Evolutionary conservation across 495 filamentous ascomycete genomes (phyloP).

Genomic region (Penicillium lagena): DNA sequence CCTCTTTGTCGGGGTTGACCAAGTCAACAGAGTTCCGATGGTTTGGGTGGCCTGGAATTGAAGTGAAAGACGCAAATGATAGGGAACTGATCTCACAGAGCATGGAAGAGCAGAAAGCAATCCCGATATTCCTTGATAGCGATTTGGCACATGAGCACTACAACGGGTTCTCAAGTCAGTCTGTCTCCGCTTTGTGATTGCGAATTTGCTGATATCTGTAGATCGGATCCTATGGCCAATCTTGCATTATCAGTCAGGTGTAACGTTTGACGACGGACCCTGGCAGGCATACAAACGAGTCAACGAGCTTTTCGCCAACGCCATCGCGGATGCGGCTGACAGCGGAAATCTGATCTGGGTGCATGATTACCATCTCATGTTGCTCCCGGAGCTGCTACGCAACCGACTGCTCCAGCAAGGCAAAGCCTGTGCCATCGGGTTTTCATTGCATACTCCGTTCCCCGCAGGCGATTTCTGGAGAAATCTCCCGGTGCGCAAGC

Average conservation of each 20-base stretch:
- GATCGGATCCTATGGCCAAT: conserved; percentile 87
- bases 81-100: conserved; percentile 47
- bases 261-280: conserved; percentile 77
- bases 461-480: conserved; percentile 85
- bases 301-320: conserved; percentile 70
- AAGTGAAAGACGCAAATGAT: conserved; percentile 57
- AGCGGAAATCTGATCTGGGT: conserved; percentile 86
- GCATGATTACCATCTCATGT: conserved; percentile 87
- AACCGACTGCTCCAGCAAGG: conserved; percentile 58
- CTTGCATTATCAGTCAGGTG: conserved; percentile 86
- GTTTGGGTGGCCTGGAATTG: conserved; percentile 86
- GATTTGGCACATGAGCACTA: conserved; percentile 65
- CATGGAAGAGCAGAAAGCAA: conserved; percentile 55
- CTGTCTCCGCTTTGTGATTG: neutral
- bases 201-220: conserved; percentile 15
- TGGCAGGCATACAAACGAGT: conserved; percentile 80
- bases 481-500: conserved; percentile 74
- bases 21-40: conserved; percentile 80
- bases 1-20: conserved; percentile 72
- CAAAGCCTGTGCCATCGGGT: conserved; percentile 79
- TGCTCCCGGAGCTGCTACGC: conserved; percentile 76
- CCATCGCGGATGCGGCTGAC: conserved; percentile 61
- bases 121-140: conserved; percentile 63
- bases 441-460: conserved; percentile 87
- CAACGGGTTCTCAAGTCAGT: conserved; percentile 69